Evolutionary conservation across 768 basidiomycete genomes (phyloP), one percentile per base, ranked within the genome.

Genomic region (Termitomyces sp.): DNA sequence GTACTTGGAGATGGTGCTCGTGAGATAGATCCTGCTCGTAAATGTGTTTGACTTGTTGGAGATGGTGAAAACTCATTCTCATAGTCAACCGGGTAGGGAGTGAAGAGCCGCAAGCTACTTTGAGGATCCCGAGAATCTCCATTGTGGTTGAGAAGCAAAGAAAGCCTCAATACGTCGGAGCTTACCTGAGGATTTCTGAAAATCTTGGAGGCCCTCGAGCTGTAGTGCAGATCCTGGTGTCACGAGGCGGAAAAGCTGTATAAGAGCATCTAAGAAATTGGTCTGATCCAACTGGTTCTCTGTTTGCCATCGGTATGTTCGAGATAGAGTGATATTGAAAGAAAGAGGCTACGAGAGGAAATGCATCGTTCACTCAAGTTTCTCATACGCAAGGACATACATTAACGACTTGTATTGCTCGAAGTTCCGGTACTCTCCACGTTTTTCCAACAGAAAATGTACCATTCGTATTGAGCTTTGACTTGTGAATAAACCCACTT

Each of bases 371-470:
- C 46, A 14, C 28, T 31, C 35, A 50, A 49, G 19, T 15, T 43
- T 9, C 45, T 19, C 52, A 58, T 43, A 58, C 51, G 42, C 63
- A 61, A 47, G 28, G 19, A 75, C 86, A 66, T 68, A 96, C 94
- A 66, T 78, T 80, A 37, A 81, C 57, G 47, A 96, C 87, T 61
- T 95, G 87, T 45, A 99, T 68, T 40, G 74, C 84, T 60, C 89
- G 82, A 63, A 98, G 78, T 70, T 98, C 95, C 42, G 83, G 69
- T 49, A 98, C 72, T 58, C 76, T 80, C 97, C 97, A 99, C 1
- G 96, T 93, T 76, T 99, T 99, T 6, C 97, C 97, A 48, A 98
- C 92, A 8, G 94, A 97, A 71, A 96, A 98, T 0, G 92, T 82
- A 35, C 91, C 88, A 67, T 98, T 98, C 43, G 87, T 86, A 68